Conservation (phyloP, 139 green algal genomes). For the Klebsormidium nitens region DNA sequence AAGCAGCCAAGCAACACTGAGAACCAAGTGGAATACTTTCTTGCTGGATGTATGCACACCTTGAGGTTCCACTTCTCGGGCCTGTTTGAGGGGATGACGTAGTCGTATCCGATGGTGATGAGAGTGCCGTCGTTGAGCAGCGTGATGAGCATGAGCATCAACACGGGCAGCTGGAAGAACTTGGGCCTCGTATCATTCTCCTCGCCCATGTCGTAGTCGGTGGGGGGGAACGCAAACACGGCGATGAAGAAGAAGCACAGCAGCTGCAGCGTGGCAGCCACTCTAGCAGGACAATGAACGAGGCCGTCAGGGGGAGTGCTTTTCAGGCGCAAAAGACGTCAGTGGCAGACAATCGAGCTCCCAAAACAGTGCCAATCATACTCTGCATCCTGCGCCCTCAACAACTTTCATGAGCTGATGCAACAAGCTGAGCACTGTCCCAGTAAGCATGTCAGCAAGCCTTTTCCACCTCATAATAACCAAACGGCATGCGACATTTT, state of each 20-base stretch:
- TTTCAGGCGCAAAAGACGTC: slow-evolving; percentile 75
- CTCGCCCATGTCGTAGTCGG: slow-evolving; percentile 41
- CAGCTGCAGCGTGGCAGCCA: slow-evolving; percentile 63
- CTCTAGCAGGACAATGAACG: slow-evolving; percentile 73
- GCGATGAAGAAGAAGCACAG: slow-evolving; percentile 84
- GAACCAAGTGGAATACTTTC: too few relatives aligned
- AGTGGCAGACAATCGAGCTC: too few relatives aligned
- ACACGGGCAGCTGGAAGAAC: slow-evolving; percentile 78
- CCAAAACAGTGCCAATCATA: too few relatives aligned
- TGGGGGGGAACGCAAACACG: slow-evolving; percentile 61
- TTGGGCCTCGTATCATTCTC: slow-evolving; percentile 42
- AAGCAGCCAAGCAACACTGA: too few relatives aligned
- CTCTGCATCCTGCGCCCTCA: too few relatives aligned
- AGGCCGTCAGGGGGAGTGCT: slow-evolving; percentile 85
- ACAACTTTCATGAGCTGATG: too few relatives aligned
- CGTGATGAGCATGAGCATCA: slow-evolving; percentile 85
- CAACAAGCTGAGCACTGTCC: too few relatives aligned
- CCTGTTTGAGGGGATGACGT: slow-evolving; percentile 58
- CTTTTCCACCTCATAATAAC: too few relatives aligned
- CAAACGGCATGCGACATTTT: too few relatives aligned
- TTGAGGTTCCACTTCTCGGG: slow-evolving; percentile 71
- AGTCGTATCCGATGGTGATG: slow-evolving; percentile 83
- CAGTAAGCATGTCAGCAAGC: too few relatives aligned
- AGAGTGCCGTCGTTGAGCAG: slow-evolving; percentile 84
- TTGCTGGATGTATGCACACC: too few relatives aligned